phyloP scores from a whole-genome alignment of 2,329 filamentous ascomycete species.

The Chrysoporthe cubensis region DNA sequence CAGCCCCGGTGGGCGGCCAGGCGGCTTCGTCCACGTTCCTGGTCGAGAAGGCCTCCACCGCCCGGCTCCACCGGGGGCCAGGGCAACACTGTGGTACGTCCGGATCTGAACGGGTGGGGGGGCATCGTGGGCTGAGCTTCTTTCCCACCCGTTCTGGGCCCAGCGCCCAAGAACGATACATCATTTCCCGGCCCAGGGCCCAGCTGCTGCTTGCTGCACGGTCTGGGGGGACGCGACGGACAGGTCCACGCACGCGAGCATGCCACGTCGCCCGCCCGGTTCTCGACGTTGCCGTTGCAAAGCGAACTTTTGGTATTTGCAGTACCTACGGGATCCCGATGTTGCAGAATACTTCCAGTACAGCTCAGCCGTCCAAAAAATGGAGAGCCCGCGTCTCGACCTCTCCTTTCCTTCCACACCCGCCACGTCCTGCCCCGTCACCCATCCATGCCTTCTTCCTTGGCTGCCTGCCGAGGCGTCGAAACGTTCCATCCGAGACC shows the following conservation, averaged over 20 bases:
- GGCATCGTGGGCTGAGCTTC: neutral
- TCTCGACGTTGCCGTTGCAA: neutral
- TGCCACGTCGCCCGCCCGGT: neutral
- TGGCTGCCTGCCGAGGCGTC: too few species aligned
- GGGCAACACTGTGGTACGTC: conserved; percentile 1
- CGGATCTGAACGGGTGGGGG: neutral
- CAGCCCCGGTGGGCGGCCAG: conserved; percentile 7
- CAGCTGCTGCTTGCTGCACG: neutral
- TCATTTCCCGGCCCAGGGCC: neutral
- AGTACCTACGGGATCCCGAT: conserved; percentile 1
- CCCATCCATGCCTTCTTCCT: too few species aligned
- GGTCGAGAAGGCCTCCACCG: conserved; percentile 4
- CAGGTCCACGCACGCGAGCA: neutral
- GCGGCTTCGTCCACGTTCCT: conserved; percentile 4
- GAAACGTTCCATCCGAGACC: too few species aligned
- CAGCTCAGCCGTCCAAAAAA: too few species aligned
- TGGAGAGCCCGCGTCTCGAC: too few species aligned
- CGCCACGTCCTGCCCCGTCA: too few species aligned
- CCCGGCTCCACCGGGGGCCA: neutral
- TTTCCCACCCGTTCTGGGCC: neutral
- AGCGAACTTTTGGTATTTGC: neutral
- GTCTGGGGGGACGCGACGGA: neutral
- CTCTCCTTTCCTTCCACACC: too few species aligned
- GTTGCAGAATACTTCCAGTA: too few species aligned
- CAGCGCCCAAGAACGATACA: neutral